Percentiles rank a stretch among this genome's conserved stretches.
Conservation (phyloP, 352 stramenopile species). For the Phytophthora crassamura region DNA sequence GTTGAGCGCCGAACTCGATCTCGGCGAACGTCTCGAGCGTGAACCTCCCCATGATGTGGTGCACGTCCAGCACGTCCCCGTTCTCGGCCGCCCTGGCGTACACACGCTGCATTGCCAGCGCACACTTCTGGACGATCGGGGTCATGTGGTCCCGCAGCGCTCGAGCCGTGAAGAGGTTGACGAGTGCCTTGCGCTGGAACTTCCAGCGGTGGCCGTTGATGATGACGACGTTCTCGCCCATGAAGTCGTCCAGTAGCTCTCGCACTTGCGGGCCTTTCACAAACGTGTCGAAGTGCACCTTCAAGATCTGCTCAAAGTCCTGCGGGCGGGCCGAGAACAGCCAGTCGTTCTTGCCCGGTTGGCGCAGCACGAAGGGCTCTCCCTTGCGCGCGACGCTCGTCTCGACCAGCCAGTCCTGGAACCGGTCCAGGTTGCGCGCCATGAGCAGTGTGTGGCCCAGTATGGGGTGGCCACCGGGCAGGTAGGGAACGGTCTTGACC, state of each 20-base stretch:
- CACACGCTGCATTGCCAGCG: conserved; percentile 31
- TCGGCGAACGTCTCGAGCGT: conserved; percentile 55
- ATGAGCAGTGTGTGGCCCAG: conserved; percentile 45
- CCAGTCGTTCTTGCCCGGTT: conserved; percentile 50
- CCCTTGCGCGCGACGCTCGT: conserved; percentile 37
- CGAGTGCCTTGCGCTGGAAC: conserved; percentile 49
- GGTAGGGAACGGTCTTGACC: conserved; percentile 29
- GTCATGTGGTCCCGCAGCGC: conserved; percentile 50
- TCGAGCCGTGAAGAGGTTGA: conserved; percentile 52
- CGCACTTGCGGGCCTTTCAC: conserved; percentile 50
- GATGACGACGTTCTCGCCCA: conserved; percentile 56
- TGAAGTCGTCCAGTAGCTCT: conserved; percentile 48
- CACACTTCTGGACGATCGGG: conserved; percentile 41
- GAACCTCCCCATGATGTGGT: conserved; percentile 45
- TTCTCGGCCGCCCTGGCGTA: conserved; percentile 21
- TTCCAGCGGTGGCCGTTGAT: conserved; percentile 55
- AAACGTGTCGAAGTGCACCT: conserved; percentile 59
- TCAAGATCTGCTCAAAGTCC: conserved; percentile 60
- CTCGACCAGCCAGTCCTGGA: conserved; percentile 51
- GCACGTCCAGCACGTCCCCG: conserved; percentile 28
- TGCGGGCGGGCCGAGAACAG: conserved; percentile 47
- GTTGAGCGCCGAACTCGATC: conserved; percentile 50
- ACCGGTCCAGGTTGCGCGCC: conserved; percentile 33
- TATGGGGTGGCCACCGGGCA: conserved; percentile 29
- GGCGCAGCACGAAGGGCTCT: conserved; percentile 39